A percentile compares a stretch with the other conserved stretches of the same genome.
These are phyloP conservation scores for Entomortierella beljakovae DNA, from an alignment of 192 early-diverging fungal genomes.

Conservation along the genomic window DNA sequence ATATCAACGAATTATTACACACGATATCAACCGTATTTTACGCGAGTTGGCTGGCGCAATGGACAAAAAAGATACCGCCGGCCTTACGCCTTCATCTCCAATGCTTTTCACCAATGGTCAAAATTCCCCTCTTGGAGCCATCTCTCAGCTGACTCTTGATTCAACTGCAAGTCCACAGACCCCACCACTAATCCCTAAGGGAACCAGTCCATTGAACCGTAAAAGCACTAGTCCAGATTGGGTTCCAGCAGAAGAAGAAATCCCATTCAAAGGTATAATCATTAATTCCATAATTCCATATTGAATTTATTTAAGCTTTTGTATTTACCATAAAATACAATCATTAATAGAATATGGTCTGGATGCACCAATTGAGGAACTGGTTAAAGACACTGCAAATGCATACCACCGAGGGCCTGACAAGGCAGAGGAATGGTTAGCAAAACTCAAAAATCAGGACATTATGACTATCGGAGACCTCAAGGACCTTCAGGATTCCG, in stretches of 20 bases:
- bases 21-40: slow-evolving; percentile 86
- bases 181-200: background rate
- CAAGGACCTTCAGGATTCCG: slow-evolving; percentile 76
- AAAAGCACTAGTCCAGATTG: slow-evolving; percentile 33
- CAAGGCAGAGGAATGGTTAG: slow-evolving; percentile 79
- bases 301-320: background rate
- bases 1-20: slow-evolving; percentile 83
- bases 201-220: slow-evolving; percentile 20
- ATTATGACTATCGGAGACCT: slow-evolving; percentile 85
- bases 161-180: slow-evolving; percentile 1
- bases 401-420: slow-evolving; percentile 74
- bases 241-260: slow-evolving; percentile 15
- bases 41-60: slow-evolving; percentile 73
- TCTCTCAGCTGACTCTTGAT: slow-evolving; percentile 37
- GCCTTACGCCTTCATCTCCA: slow-evolving; percentile 47
- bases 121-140: background rate
- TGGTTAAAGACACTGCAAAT: slow-evolving; percentile 76
- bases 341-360: slow-evolving; percentile 61
- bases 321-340: background rate
- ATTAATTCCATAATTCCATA: background rate
- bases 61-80: slow-evolving; percentile 72
- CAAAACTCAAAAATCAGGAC: slow-evolving; percentile 76
- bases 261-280: slow-evolving; percentile 46
- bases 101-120: slow-evolving; percentile 29
- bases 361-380: slow-evolving; percentile 73